Percentiles rank a stretch among this genome's conserved stretches.
Evolutionary conservation across 1,284 basidiomycete species (phyloP).

Genomic region (Rhodotorula sp.): DNA sequence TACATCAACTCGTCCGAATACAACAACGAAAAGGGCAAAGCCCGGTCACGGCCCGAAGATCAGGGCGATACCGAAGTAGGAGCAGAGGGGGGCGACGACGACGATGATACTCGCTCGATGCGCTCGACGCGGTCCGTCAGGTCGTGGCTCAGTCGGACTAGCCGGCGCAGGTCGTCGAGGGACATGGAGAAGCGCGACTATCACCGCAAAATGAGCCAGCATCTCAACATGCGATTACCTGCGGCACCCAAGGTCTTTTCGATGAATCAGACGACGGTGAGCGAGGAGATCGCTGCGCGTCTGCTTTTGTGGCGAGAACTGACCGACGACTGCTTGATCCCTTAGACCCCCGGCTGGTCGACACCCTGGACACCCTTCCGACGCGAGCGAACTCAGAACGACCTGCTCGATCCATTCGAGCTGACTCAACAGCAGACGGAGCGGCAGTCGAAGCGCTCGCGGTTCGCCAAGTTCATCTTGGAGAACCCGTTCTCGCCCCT

Average conservation of each 20-base stretch:
- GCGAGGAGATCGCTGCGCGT: not conserved
- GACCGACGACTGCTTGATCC: not conserved
- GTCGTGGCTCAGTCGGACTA: conserved; percentile 7
- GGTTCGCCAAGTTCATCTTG: conserved; percentile 47
- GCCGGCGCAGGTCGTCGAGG: conserved; percentile 6
- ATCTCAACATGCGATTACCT: conserved; percentile 17
- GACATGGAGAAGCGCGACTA: conserved; percentile 37
- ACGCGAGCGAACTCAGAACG: conserved; percentile 12
- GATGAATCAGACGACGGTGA: conserved; percentile 37
- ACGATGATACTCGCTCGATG: conserved; percentile 18
- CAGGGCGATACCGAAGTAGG: not conserved
- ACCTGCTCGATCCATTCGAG: conserved; percentile 32
- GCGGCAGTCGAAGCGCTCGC: conserved; percentile 48
- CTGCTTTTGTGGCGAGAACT: no score
- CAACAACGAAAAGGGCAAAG: conserved; percentile 28
- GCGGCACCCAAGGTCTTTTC: conserved; percentile 37
- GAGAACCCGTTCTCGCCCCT: conserved; percentile 54
- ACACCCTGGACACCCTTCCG: conserved; percentile 40
- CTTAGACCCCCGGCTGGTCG: conserved; percentile 40
- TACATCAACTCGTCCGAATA: conserved; percentile 28
- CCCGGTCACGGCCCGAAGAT: not conserved
- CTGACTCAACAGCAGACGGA: conserved; percentile 13
- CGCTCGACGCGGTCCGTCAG: conserved; percentile 13
- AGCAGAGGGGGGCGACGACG: not conserved
- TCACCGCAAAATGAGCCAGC: conserved; percentile 28